Percentiles rank a stretch among this genome's conserved stretches.
These are phyloP conservation scores for Ascochyta rabiei DNA, from an alignment of 2,329 filamentous ascomycete genomes.

Conservation along the genomic window DNA sequence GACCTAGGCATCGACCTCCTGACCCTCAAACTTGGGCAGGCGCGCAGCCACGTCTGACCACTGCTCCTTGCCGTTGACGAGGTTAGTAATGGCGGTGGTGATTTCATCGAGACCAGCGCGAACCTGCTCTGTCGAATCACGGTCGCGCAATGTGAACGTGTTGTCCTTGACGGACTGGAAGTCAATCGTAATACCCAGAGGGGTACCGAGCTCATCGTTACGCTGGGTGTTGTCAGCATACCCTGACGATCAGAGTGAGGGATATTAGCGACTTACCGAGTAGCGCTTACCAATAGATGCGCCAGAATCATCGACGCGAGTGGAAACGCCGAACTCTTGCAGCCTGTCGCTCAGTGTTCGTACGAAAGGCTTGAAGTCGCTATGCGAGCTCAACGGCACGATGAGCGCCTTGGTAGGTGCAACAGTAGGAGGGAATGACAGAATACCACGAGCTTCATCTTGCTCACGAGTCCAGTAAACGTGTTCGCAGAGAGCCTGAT, in stretches of 20 bases:
- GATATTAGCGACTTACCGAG: constrained; percentile 44
- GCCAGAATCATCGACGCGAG: constrained; percentile 85
- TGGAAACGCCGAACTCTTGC: constrained; percentile 77
- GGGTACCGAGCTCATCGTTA: constrained; percentile 95
- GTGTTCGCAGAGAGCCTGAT: constrained; percentile 89
- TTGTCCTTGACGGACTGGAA: constrained; percentile 92
- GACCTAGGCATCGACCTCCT: constrained; percentile 37
- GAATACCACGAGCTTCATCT: constrained; percentile 80
- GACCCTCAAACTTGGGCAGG: constrained; percentile 77
- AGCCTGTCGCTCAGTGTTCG: constrained; percentile 76
- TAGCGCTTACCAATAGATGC: constrained; percentile 93
- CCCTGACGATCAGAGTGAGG: not conserved
- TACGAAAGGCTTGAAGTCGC: constrained; percentile 79
- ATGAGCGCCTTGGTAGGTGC: constrained; percentile 96
- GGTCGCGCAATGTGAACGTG: constrained; percentile 85
- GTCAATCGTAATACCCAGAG: constrained; percentile 90
- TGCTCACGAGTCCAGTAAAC: constrained; percentile 89
- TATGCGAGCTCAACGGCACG: constrained; percentile 82
- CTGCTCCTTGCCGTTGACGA: constrained; percentile 67
- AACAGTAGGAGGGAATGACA: constrained; percentile 76
- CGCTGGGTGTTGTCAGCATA: constrained; percentile 54
- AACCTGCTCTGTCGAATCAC: constrained; percentile 86
- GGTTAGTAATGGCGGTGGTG: constrained; percentile 70
- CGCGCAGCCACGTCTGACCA: constrained; percentile 76
- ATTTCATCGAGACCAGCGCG: constrained; percentile 82